These are phyloP conservation scores for Pythium plurisporium DNA, from an alignment of 352 stramenopile species.

Conservation along the genomic window DNA sequence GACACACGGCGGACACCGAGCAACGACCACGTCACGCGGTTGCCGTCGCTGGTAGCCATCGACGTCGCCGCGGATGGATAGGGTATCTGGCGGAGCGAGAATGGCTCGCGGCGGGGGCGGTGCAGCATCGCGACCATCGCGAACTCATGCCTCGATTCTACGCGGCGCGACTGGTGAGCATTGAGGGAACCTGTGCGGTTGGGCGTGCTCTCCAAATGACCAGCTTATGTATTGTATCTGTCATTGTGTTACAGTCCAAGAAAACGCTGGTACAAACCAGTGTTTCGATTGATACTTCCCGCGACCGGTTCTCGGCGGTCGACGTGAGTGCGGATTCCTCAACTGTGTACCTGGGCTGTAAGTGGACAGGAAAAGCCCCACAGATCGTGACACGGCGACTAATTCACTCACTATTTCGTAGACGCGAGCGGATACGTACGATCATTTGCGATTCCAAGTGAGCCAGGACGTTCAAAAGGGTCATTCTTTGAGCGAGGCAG, in stretches of 20 bases:
- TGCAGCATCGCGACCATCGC: constrained; percentile 1
- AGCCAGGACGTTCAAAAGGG: neutral
- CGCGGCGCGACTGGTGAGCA: constrained; percentile 1
- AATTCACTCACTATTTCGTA: neutral
- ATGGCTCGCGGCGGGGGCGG: neutral
- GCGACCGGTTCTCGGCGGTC: constrained; percentile 10
- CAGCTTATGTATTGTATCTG: no score
- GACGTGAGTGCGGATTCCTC: constrained; percentile 3
- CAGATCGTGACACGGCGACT: neutral
- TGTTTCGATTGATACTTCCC: neutral
- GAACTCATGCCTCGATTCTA: constrained; percentile 2
- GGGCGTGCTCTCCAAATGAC: no score
- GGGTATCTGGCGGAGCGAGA: constrained; percentile 6
- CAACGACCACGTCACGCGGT: no score
- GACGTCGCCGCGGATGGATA: constrained; percentile 13
- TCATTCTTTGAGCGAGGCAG: neutral
- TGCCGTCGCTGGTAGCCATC: neutral
- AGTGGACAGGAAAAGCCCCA: neutral
- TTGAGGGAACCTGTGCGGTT: no score
- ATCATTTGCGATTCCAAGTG: neutral
- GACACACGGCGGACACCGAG: no score
- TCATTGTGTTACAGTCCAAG: neutral
- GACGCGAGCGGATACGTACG: constrained; percentile 5
- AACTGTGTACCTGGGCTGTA: constrained; percentile 9
- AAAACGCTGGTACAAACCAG: neutral